Evolutionary conservation across 2,329 filamentous ascomycete species (phyloP).

Genomic region (Endothia cerciana): DNA sequence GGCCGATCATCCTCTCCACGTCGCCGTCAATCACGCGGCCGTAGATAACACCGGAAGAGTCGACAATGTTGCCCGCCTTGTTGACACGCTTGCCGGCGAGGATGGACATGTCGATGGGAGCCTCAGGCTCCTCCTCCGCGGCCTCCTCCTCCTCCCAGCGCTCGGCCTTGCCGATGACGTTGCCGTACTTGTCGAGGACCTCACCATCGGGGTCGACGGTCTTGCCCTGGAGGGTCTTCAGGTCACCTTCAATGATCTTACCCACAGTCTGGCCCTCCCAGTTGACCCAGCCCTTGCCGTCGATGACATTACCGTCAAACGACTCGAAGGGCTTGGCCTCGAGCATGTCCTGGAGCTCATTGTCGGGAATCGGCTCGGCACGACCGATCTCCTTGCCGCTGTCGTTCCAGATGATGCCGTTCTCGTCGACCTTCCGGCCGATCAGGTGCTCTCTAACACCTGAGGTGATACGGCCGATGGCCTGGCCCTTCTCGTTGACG

Average conservation of each 20-base stretch:
- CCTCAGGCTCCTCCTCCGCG: constrained; percentile 52
- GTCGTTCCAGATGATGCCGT: constrained; percentile 74
- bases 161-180: constrained; percentile 68
- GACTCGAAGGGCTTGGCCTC: constrained; percentile 60
- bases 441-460: constrained; percentile 67
- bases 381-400: constrained; percentile 69
- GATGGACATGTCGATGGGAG: constrained; percentile 57
- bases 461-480: constrained; percentile 65
- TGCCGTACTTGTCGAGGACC: constrained; percentile 68
- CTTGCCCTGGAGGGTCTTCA: constrained; percentile 66
- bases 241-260: constrained; percentile 65
- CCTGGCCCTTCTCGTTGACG: constrained; percentile 54
- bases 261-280: constrained; percentile 61
- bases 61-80: constrained; percentile 68
- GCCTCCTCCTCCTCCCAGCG: constrained; percentile 62
- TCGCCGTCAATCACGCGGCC: constrained; percentile 72
- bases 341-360: constrained; percentile 52
- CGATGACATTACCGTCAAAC: constrained; percentile 58
- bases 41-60: constrained; percentile 57
- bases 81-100: constrained; percentile 73
- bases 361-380: constrained; percentile 64
- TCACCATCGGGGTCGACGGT: constrained; percentile 71
- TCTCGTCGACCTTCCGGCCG: constrained; percentile 65
- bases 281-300: constrained; percentile 56
- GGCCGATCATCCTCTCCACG: constrained; percentile 64